Evolutionary conservation across 306 rosid species (phyloP).

Genomic region (Lathyrus aphaca): DNA sequence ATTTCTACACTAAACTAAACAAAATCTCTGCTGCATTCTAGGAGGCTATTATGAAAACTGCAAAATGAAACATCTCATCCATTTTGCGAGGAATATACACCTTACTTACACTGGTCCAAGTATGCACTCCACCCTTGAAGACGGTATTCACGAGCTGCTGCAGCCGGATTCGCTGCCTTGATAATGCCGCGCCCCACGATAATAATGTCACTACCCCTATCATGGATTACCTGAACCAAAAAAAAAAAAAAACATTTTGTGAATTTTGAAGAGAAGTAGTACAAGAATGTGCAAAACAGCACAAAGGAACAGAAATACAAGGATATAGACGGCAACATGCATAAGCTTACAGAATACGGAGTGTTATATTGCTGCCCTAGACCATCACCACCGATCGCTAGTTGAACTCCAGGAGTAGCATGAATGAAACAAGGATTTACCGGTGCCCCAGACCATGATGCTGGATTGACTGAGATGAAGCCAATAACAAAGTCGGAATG

Average conservation of each 20-base stretch:
- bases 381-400: slow-evolving; percentile 77
- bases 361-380: slow-evolving; percentile 95
- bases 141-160: slow-evolving; percentile 71
- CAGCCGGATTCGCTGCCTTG: slow-evolving; percentile 69
- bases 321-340: neutral
- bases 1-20: neutral
- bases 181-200: slow-evolving; percentile 91
- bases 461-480: slow-evolving; percentile 89
- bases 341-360: slow-evolving; percentile 75
- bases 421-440: slow-evolving; percentile 77
- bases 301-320: slow-evolving; percentile 14
- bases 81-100: neutral
- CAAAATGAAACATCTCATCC: neutral
- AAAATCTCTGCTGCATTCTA: neutral
- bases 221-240: slow-evolving; percentile 60
- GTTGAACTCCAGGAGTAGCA: slow-evolving; percentile 87
- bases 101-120: slow-evolving; percentile 58
- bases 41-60: neutral
- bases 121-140: slow-evolving; percentile 88
- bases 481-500: slow-evolving; percentile 94
- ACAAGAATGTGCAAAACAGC: slow-evolving; percentile 22
- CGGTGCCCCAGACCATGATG: slow-evolving; percentile 82
- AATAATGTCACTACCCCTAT: slow-evolving; percentile 84
- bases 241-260: slow-evolving; percentile 24
- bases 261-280: slow-evolving; percentile 11